Percentiles rank a stretch among this genome's conserved stretches.
phyloP scores from a whole-genome alignment of 129 eudicot species.

The Chrysanthemum makinoi region DNA sequence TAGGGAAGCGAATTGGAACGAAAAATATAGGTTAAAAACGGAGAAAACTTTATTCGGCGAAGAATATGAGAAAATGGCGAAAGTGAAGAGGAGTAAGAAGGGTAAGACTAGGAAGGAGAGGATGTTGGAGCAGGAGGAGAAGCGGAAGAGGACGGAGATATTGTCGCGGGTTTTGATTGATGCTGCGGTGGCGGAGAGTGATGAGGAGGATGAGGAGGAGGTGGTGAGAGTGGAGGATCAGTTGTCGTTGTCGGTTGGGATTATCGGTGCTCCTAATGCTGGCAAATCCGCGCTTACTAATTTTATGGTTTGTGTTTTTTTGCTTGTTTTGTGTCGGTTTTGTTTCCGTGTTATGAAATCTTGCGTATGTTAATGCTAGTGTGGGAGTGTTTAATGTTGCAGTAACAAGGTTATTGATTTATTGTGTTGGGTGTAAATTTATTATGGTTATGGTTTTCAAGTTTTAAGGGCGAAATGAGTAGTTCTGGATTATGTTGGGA shows the following conservation, averaged over 20 bases:
- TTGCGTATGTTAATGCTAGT: not conserved
- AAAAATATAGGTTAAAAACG: conserved; percentile 59
- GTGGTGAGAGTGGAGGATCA: conserved; percentile 77
- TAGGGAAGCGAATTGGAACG: conserved; percentile 56
- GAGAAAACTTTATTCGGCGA: conserved; percentile 54
- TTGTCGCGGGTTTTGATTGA: conserved; percentile 60
- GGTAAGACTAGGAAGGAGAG: conserved; percentile 31
- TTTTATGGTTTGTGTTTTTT: conserved; percentile 55
- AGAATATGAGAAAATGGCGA: conserved; percentile 29
- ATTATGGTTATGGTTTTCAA: conserved; percentile 2
- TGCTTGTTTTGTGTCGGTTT: not conserved
- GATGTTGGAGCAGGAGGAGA: conserved; percentile 49
- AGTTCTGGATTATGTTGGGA: not conserved
- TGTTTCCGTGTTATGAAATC: not conserved
- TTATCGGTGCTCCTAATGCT: conserved; percentile 99
- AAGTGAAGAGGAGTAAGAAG: conserved; percentile 19
- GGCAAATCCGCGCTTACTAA: conserved; percentile 96
- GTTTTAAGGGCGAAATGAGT: not conserved
- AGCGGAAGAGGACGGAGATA: conserved; percentile 41
- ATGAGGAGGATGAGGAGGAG: conserved; percentile 37
- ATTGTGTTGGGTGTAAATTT: not conserved
- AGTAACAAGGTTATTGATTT: no score
- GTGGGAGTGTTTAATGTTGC: not conserved
- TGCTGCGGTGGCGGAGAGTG: conserved; percentile 51
- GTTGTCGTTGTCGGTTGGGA: conserved; percentile 81